Conservation (phyloP, 2,329 filamentous ascomycete genomes). For the Ceratocystis variospora region DNA sequence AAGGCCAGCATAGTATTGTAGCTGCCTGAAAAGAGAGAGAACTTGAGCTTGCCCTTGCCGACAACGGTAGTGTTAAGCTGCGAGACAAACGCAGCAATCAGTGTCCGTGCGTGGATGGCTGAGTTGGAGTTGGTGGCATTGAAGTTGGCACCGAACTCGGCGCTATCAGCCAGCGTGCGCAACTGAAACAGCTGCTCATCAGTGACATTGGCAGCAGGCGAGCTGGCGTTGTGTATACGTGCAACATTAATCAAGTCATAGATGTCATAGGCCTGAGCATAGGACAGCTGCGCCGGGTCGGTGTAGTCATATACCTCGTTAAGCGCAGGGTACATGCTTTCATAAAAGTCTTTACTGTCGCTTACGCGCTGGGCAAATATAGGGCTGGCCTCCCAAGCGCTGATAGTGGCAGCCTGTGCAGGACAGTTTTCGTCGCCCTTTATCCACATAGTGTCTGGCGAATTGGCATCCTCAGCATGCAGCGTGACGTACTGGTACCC, state of each 20-base stretch:
- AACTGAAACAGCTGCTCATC: slow-evolving; percentile 26
- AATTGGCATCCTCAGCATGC: slow-evolving; percentile 25
- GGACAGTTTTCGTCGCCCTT: slow-evolving; percentile 28
- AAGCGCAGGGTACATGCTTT: slow-evolving; percentile 24
- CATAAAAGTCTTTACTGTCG: slow-evolving; percentile 25
- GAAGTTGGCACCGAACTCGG: slow-evolving; percentile 26
- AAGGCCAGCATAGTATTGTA: slow-evolving; percentile 29
- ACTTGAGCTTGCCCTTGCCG: slow-evolving; percentile 25
- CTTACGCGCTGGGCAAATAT: slow-evolving; percentile 23
- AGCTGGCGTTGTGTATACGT: slow-evolving; percentile 25
- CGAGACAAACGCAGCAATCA: slow-evolving; percentile 25
- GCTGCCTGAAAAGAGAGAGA: slow-evolving; percentile 26
- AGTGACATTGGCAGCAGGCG: slow-evolving; percentile 25
- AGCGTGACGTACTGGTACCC: slow-evolving; percentile 28
- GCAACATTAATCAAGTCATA: slow-evolving; percentile 29
- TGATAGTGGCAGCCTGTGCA: slow-evolving; percentile 22
- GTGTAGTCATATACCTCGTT: slow-evolving; percentile 25
- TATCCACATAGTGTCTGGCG: slow-evolving; percentile 28
- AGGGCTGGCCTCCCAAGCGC: slow-evolving; percentile 24
- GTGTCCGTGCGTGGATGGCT: slow-evolving; percentile 26
- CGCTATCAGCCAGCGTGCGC: slow-evolving; percentile 26
- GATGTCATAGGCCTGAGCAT: slow-evolving; percentile 27
- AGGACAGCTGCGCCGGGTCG: slow-evolving; percentile 25
- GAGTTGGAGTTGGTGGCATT: slow-evolving; percentile 24
- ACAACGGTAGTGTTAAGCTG: slow-evolving; percentile 26